These are phyloP conservation scores for Stenocarpella maydis DNA, from an alignment of 2,329 filamentous ascomycete genomes.

Conservation along the genomic window DNA sequence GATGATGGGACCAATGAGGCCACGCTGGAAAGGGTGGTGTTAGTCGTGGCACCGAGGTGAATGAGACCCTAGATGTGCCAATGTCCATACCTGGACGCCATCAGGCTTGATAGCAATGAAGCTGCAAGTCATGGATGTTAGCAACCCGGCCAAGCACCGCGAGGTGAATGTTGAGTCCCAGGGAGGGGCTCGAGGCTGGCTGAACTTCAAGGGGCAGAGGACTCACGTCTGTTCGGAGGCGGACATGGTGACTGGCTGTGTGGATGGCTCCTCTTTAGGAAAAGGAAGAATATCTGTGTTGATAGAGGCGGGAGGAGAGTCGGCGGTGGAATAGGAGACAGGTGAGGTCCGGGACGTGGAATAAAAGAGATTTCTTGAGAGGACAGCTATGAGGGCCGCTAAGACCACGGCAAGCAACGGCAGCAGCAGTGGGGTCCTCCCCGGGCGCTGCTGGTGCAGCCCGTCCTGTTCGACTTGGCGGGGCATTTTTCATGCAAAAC, in stretches of 20 bases:
- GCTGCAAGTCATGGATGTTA: slow-evolving; percentile 58
- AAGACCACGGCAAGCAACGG: slow-evolving; percentile 31
- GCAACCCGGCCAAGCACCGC: slow-evolving; percentile 15
- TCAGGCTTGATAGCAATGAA: slow-evolving; percentile 99
- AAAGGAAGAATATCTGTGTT: slow-evolving; percentile 41
- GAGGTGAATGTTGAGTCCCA: slow-evolving; percentile 37
- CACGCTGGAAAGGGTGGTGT: slow-evolving; percentile 70
- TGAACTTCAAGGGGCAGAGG: slow-evolving; percentile 11
- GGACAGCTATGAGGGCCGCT: slow-evolving; percentile 34
- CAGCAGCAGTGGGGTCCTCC: slow-evolving; percentile 26
- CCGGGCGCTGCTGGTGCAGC: slow-evolving; percentile 9
- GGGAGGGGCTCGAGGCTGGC: slow-evolving; percentile 31
- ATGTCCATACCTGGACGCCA: slow-evolving; percentile 85
- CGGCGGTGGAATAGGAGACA: slow-evolving; percentile 38
- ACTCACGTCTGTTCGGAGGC: slow-evolving; percentile 86
- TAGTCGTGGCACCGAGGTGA: slow-evolving; percentile 32
- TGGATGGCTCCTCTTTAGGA: slow-evolving; percentile 38
- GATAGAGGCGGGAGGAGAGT: slow-evolving; percentile 41
- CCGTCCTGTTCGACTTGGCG: slow-evolving; percentile 24
- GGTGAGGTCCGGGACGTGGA: slow-evolving; percentile 53
- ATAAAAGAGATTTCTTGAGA: slow-evolving; percentile 43
- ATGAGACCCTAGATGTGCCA: slow-evolving; percentile 18
- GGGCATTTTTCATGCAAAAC: slow-evolving; percentile 27
- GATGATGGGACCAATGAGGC: slow-evolving; percentile 97
- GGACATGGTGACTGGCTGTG: slow-evolving; percentile 67